These are phyloP conservation scores for Penicillium coffeae DNA, from an alignment of 495 filamentous ascomycete genomes.

Conservation along the genomic window DNA sequence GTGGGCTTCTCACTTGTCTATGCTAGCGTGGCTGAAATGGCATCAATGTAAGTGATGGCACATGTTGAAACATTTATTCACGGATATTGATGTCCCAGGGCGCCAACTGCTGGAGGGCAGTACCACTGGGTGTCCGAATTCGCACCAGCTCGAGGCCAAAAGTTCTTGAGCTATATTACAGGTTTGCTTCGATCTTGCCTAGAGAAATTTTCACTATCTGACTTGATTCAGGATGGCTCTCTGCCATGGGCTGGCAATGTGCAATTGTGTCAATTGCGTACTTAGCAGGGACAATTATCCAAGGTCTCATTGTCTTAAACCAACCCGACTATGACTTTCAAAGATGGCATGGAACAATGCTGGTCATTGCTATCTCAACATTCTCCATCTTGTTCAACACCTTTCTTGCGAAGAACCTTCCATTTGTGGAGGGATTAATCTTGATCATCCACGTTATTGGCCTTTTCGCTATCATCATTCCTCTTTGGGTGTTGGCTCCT, in stretches of 20 bases:
- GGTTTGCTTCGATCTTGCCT: slow-evolving; percentile 24
- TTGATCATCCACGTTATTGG: slow-evolving; percentile 56
- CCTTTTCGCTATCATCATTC: slow-evolving; percentile 51
- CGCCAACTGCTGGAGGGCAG: slow-evolving; percentile 52
- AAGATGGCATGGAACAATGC: slow-evolving; percentile 52
- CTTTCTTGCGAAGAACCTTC: slow-evolving; percentile 56
- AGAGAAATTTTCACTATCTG: slow-evolving; percentile 40
- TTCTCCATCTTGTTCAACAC: slow-evolving; percentile 45
- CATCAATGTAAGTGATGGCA: slow-evolving; percentile 48
- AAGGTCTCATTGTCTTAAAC: slow-evolving; percentile 41
- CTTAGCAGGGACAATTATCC: slow-evolving; percentile 54
- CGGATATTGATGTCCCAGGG: slow-evolving; percentile 36
- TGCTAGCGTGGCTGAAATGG: slow-evolving; percentile 57
- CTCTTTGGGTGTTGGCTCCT: slow-evolving; percentile 42
- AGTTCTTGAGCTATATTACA: slow-evolving; percentile 57
- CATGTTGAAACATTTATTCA: background rate
- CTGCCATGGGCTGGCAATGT: slow-evolving; percentile 50
- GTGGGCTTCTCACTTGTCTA: slow-evolving; percentile 48
- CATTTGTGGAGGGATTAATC: slow-evolving; percentile 54
- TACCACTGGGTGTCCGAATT: slow-evolving; percentile 56
- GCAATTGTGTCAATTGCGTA: slow-evolving; percentile 55
- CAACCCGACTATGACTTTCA: slow-evolving; percentile 47
- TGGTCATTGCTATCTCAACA: slow-evolving; percentile 48
- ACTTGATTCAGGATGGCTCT: slow-evolving; percentile 48
- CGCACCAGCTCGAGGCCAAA: slow-evolving; percentile 49